Evolutionary conservation across 176 grass and related monocot genomes (phyloP).

Genomic region (Poa pratensis): DNA sequence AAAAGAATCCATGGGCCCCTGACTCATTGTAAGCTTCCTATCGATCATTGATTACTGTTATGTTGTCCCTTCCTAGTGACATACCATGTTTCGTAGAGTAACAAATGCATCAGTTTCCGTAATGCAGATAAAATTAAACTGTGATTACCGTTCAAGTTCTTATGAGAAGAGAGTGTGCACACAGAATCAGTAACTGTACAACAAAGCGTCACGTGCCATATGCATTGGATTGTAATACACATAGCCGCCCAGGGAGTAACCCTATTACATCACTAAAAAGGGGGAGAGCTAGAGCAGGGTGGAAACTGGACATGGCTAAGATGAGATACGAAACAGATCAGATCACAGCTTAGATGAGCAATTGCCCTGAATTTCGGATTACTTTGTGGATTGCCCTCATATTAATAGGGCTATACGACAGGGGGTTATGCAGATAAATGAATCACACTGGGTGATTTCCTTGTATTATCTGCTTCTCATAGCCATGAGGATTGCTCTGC

Average conservation of each 20-base stretch:
- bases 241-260: background rate
- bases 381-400: background rate
- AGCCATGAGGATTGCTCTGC: too few species aligned
- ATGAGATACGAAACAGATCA: background rate
- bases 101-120: too few species aligned
- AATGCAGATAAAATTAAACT: too few species aligned
- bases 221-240: background rate
- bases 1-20: background rate
- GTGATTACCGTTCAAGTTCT: too few species aligned
- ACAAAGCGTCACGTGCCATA: background rate
- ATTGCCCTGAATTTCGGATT: background rate
- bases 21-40: background rate
- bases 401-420: background rate
- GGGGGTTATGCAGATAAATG: background rate
- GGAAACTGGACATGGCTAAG: background rate
- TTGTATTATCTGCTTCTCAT: too few species aligned
- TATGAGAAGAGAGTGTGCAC: too few species aligned
- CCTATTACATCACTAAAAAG: background rate
- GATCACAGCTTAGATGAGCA: background rate
- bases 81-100: too few species aligned
- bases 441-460: background rate
- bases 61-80: background rate
- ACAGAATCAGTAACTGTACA: background rate
- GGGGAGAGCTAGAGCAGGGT: background rate
- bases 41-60: background rate